phyloP scores from a whole-genome alignment of 2,329 filamentous ascomycete species.

The Trichoderma sp. region DNA sequence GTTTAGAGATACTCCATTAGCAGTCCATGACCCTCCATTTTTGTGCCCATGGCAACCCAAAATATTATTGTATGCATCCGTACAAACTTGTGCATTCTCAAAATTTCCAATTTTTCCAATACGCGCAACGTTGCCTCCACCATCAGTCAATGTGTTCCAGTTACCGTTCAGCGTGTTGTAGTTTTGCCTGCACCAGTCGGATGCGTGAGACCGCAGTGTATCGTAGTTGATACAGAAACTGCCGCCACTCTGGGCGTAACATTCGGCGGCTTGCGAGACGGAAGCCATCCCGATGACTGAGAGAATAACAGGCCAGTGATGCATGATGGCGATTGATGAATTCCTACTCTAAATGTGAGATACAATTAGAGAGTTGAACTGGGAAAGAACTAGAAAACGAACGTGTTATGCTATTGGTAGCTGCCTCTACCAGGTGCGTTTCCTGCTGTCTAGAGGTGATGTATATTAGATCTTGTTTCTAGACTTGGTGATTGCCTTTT shows the following conservation, averaged over 20 bases:
- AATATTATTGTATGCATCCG: neutral
- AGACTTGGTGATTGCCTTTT: neutral
- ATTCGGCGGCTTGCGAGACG: neutral
- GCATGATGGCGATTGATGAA: neutral
- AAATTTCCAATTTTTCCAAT: neutral
- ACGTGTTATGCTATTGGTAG: neutral
- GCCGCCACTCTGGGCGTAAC: neutral
- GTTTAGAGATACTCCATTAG: neutral
- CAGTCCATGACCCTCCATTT: neutral
- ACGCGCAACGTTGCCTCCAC: neutral
- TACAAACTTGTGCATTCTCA: neutral
- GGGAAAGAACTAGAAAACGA: neutral
- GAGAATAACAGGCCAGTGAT: neutral
- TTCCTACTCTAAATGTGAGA: neutral
- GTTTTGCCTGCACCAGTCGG: neutral
- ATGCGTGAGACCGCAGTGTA: neutral
- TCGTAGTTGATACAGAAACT: neutral
- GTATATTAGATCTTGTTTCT: neutral
- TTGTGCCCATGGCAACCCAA: neutral
- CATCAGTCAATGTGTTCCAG: neutral
- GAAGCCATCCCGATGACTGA: neutral
- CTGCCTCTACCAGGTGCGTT: neutral
- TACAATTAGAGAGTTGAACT: neutral
- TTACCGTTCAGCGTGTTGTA: neutral
- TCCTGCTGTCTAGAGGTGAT: neutral